phyloP scores from a whole-genome alignment of 805 yeast species.

The Pichia nakasei region DNA sequence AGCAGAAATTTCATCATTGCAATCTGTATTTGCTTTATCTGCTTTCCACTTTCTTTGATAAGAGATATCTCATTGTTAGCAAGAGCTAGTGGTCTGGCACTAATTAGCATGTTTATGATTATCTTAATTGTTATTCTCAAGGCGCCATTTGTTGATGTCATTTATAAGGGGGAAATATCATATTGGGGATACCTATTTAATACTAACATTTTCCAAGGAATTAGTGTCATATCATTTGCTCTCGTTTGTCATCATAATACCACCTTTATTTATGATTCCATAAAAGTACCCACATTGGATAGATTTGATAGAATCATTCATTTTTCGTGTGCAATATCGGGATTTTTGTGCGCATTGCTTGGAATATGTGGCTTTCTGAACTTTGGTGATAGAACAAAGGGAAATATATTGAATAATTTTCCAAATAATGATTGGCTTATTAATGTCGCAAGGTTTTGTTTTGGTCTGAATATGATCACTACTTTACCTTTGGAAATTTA shows the following conservation, averaged over 20 bases:
- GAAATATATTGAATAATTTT: constrained; percentile 83
- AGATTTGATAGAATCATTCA: constrained; percentile 75
- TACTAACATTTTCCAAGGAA: constrained; percentile 71
- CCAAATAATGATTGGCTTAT: constrained; percentile 64
- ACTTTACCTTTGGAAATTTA: constrained; percentile 87
- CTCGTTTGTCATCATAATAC: constrained; percentile 95
- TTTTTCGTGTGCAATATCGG: constrained; percentile 71
- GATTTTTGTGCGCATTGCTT: constrained; percentile 67
- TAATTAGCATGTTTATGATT: constrained; percentile 75
- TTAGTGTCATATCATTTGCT: constrained; percentile 92
- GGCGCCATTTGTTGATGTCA: constrained; percentile 53
- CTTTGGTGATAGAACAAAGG: constrained; percentile 73
- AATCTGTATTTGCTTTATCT: constrained; percentile 58
- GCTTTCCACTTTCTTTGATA: constrained; percentile 75
- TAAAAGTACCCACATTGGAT: constrained; percentile 65
- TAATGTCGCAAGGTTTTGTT: constrained; percentile 82
- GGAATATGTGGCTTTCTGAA: constrained; percentile 72
- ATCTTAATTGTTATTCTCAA: constrained; percentile 62
- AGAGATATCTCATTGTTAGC: constrained; percentile 79
- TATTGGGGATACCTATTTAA: constrained; percentile 44
- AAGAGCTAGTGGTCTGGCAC: constrained; percentile 77
- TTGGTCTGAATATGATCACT: constrained; percentile 87
- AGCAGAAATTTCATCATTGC: constrained; percentile 64
- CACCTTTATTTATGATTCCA: constrained; percentile 77
- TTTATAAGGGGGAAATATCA: constrained; percentile 41